Evolutionary conservation across 192 early-diverging fungal species (phyloP), one percentile per base, ranked within the genome.

Genomic region (Glomus cerebriforme): DNA sequence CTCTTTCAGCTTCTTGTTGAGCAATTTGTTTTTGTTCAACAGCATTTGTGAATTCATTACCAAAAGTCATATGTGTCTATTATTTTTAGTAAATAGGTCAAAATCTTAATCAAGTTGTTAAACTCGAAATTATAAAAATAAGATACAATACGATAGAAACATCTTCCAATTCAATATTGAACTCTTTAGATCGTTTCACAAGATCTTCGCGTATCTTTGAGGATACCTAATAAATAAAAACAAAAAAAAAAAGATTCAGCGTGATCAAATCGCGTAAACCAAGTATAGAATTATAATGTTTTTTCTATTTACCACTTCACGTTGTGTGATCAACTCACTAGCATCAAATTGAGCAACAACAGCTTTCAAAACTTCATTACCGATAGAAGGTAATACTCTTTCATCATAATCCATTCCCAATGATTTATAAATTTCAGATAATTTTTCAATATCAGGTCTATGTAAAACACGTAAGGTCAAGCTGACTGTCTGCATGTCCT

Each of bases 21-120:
- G 98, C 96, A 89, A 99, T 98, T 83, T 97, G 95, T 89, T 98
- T 98, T 82, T 96, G 94, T 85, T 98, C 97, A 75, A 99, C 98
- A 62, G 98, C 98, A 74, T 96, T 93, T 72, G 98, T 99, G 81
- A 99, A 99, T 81, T 99, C 98, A 77, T 94, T 96, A 86, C 98
- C 96, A 85, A 99, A 99, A 10, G 95, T 98, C 90, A 99, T 92
- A 84, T 98, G 96, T 8, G 98, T 99, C 93, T 94, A 85, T 34
- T 47, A 43, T 47, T 58, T 45, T 7, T 75, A 17, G 22, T 7
- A 74, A 37, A 32, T 26, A 10, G 27, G 39, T 47, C 34, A 45
- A 67, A 65, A 80, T 54, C 58, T 45, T 58, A 68, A 15, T 0
- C 24, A 60, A 58, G 24, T 63, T 62, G 43, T 73, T 34, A 7